A percentile compares a stretch with the other conserved stretches of the same genome.
These are phyloP conservation scores for Dactylellina leptospora DNA, from an alignment of 2,329 filamentous ascomycete species.

Conservation along the genomic window DNA sequence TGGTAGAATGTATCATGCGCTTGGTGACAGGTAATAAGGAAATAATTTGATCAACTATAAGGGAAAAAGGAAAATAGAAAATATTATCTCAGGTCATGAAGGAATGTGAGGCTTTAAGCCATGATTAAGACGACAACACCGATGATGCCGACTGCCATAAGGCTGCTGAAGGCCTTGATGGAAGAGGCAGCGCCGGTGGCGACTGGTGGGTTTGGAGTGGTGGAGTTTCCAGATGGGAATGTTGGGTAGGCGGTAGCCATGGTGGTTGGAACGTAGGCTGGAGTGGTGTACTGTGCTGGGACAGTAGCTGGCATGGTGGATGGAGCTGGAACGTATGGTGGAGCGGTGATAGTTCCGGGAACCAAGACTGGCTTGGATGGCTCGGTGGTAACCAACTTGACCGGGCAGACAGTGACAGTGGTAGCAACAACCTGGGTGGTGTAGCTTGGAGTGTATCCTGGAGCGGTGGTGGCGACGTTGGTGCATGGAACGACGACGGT, in stretches of 20 bases:
- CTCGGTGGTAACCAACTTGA: conserved; percentile 49
- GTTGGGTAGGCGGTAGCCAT: conserved; percentile 43
- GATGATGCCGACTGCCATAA: conserved; percentile 35
- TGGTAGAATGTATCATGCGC: conserved; percentile 51
- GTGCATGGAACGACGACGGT: conserved; percentile 44
- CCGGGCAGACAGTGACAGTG: conserved; percentile 52
- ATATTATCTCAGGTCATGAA: conserved; percentile 34
- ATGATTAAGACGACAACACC: conserved; percentile 46
- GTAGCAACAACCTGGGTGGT: conserved; percentile 42
- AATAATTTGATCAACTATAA: conserved; percentile 21
- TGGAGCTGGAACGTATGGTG: conserved; percentile 46
- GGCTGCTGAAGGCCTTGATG: conserved; percentile 48
- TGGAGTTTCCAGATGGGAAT: conserved; percentile 20
- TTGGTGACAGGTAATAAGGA: conserved; percentile 23
- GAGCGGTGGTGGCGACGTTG: conserved; percentile 5
- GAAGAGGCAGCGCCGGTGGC: conserved; percentile 50
- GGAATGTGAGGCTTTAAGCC: conserved; percentile 40
- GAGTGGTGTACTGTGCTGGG: conserved; percentile 37
- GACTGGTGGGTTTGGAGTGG: conserved; percentile 42
- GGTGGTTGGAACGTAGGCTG: conserved; percentile 38
- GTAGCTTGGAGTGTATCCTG: conserved; percentile 34
- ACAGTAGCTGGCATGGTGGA: conserved; percentile 36
- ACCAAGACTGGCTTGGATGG: conserved; percentile 51
- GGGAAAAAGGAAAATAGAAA: background rate
- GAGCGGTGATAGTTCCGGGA: conserved; percentile 44